A percentile compares a stretch with the other conserved stretches of the same genome.
phyloP scores from a whole-genome alignment of 345 rosid genomes.

The Salix viminalis region DNA sequence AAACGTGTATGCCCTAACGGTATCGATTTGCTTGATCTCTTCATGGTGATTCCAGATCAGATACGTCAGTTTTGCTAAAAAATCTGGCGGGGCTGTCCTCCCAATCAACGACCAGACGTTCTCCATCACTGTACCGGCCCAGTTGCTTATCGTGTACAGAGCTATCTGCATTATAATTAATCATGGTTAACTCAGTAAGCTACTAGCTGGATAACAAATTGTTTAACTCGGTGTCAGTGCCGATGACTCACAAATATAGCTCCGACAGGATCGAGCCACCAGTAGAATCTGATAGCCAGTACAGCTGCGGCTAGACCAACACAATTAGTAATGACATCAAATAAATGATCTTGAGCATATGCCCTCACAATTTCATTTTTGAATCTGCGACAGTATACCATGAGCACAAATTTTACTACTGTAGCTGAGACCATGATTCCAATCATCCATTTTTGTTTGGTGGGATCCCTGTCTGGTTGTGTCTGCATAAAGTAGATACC shows the following conservation, averaged over 20 bases:
- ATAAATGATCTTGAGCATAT: slow-evolving; percentile 52
- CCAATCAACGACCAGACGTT: slow-evolving; percentile 47
- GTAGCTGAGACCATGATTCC: slow-evolving; percentile 56
- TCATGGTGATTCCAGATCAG: slow-evolving; percentile 49
- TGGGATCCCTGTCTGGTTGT: slow-evolving; percentile 43
- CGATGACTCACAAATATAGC: slow-evolving; percentile 42
- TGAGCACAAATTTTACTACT: slow-evolving; percentile 34
- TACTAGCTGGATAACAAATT: too few species aligned
- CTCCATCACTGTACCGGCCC: slow-evolving; percentile 48
- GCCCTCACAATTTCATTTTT: slow-evolving; percentile 41
- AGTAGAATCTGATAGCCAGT: slow-evolving; percentile 44
- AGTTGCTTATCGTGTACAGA: slow-evolving; percentile 40
- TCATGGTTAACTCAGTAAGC: too few species aligned
- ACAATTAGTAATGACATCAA: slow-evolving; percentile 54
- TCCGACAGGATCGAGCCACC: slow-evolving; percentile 56
- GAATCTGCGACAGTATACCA: slow-evolving; percentile 42
- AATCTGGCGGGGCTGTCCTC: slow-evolving; percentile 46
- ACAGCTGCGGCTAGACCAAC: slow-evolving; percentile 47
- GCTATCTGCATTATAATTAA: slow-evolving; percentile 36
- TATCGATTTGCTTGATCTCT: slow-evolving; percentile 42
- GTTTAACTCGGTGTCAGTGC: too few species aligned
- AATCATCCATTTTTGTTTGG: slow-evolving; percentile 52
- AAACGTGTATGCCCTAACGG: slow-evolving; percentile 43
- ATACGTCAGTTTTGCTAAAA: slow-evolving; percentile 43
- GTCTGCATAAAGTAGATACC: slow-evolving; percentile 20